A percentile compares a stretch with the other conserved stretches of the same genome.
Evolutionary conservation across 2,329 filamentous ascomycete genomes (phyloP).

Genomic region (Myriosclerotinia curreyana): DNA sequence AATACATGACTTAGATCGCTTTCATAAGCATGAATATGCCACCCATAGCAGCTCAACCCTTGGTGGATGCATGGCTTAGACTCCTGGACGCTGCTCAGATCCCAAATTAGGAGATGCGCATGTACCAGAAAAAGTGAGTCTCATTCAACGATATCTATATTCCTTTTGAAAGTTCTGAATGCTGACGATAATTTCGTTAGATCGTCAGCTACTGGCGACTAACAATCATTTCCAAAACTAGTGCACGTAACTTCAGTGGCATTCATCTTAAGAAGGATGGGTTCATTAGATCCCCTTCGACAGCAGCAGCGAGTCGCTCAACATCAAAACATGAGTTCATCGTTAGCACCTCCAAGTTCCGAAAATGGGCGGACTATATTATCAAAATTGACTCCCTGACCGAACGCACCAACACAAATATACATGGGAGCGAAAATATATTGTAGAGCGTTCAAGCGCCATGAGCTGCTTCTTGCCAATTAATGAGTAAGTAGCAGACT

Average conservation of each 20-base stretch:
- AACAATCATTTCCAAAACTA: background rate
- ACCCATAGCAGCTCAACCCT: too few species aligned
- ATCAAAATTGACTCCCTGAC: slow-evolving; percentile 42
- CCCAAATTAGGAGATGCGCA: background rate
- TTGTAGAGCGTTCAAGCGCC: background rate
- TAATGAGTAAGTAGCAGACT: background rate
- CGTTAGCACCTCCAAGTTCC: slow-evolving; percentile 50
- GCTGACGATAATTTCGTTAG: background rate
- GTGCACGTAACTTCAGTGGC: background rate
- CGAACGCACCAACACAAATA: slow-evolving; percentile 27
- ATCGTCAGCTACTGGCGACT: background rate
- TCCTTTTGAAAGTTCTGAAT: background rate
- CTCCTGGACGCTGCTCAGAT: background rate
- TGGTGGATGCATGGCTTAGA: background rate
- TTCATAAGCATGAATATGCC: background rate
- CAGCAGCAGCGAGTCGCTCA: background rate
- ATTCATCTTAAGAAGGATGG: background rate
- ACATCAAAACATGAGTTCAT: background rate
- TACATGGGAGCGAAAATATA: background rate
- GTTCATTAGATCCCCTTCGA: background rate
- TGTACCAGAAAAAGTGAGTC: background rate
- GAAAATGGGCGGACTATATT: slow-evolving; percentile 49
- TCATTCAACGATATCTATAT: background rate
- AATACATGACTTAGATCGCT: background rate
- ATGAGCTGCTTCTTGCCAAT: background rate